Evolutionary conservation across 495 filamentous ascomycete species (phyloP).

Genomic region (Terfezia claveryi): DNA sequence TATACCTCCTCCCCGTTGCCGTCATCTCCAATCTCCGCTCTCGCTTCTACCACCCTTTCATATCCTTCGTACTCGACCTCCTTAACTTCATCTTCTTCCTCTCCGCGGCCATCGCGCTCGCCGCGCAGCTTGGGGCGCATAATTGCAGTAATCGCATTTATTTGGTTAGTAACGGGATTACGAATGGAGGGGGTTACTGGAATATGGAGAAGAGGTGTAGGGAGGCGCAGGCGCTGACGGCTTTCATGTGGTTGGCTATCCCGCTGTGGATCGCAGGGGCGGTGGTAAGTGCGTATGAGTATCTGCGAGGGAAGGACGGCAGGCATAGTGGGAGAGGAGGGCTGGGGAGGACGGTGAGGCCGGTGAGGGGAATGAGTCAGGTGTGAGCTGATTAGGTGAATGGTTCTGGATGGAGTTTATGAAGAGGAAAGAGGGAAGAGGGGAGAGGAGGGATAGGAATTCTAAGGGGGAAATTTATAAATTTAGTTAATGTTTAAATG

Average conservation of each 20-base stretch:
- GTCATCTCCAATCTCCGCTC: conserved; percentile 6
- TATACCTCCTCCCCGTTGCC: conserved; percentile 13
- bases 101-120: conserved; percentile 15
- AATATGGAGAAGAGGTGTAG: conserved; percentile 5
- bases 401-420: too few relatives aligned
- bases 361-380: neutral
- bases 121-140: conserved; percentile 8
- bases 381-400: too few relatives aligned
- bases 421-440: too few relatives aligned
- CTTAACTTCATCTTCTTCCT: conserved; percentile 13
- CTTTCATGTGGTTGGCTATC: conserved; percentile 16
- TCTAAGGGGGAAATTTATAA: too few relatives aligned
- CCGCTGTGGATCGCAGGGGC: conserved; percentile 9
- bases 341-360: conserved; percentile 1
- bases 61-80: conserved; percentile 5
- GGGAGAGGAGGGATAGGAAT: too few relatives aligned
- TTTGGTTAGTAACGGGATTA: conserved; percentile 10
- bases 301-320: neutral
- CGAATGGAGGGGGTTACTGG: conserved; percentile 9
- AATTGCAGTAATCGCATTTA: conserved; percentile 5
- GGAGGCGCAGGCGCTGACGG: conserved; percentile 17
- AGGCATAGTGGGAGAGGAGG: neutral
- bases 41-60: conserved; percentile 1
- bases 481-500: too few relatives aligned
- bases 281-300: conserved; percentile 5